Evolutionary conservation across 495 filamentous ascomycete species (phyloP).

Genomic region (Bacidia gigantensis): DNA sequence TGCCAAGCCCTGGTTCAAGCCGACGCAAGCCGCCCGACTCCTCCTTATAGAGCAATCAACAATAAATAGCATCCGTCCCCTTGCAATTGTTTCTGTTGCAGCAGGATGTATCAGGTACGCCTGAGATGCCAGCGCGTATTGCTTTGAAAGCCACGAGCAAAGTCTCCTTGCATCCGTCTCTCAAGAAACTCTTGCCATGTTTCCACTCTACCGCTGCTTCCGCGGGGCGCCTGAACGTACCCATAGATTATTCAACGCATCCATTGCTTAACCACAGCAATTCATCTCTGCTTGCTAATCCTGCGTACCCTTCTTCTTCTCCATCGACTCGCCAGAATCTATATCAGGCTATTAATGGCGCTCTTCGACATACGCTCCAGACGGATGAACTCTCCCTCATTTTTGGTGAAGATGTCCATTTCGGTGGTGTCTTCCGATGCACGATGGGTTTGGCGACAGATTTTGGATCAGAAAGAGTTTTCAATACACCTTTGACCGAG

Average conservation of each 20-base stretch:
- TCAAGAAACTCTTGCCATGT: background rate
- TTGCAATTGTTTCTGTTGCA: background rate
- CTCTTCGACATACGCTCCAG: constrained; percentile 66
- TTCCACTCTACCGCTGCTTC: constrained; percentile 21
- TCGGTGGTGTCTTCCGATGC: constrained; percentile 93
- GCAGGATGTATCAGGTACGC: background rate
- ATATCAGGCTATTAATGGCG: constrained; percentile 85
- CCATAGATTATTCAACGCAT: constrained; percentile 76
- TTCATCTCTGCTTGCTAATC: constrained; percentile 45
- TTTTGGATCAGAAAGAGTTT: constrained; percentile 80
- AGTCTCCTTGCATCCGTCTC: background rate
- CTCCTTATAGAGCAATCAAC: too few relatives aligned
- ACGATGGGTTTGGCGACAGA: constrained; percentile 77
- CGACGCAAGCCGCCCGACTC: background rate
- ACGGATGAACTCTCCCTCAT: constrained; percentile 75
- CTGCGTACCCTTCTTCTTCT: constrained; percentile 49
- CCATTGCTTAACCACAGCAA: constrained; percentile 69
- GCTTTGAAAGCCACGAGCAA: background rate
- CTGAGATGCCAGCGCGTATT: background rate
- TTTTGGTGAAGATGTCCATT: constrained; percentile 94
- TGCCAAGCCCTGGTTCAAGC: background rate
- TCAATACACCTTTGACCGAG: constrained; percentile 90
- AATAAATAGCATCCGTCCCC: background rate
- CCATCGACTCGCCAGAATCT: constrained; percentile 76
- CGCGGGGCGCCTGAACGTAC: constrained; percentile 58